Conservation (phyloP, 139 green algal genomes). For the Monoraphidium neglectum region DNA sequence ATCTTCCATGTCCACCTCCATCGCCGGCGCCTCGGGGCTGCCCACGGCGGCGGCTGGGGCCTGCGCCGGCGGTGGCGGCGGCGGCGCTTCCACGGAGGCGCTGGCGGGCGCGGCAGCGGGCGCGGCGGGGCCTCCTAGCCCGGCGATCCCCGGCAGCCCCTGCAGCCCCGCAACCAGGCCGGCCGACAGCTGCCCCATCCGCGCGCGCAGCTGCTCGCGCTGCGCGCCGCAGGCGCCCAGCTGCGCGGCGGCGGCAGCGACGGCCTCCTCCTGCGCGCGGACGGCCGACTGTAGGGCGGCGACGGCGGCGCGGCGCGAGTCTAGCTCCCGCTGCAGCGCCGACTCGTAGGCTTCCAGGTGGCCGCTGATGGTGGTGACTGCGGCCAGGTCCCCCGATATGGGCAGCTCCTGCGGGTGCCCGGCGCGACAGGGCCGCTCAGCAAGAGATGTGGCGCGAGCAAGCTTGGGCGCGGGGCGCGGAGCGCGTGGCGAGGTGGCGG, state of each 20-base stretch:
- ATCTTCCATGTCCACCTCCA: slow-evolving; percentile 19
- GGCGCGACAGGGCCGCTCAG: background rate
- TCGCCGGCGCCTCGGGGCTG: slow-evolving; percentile 23
- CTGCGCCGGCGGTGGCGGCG: slow-evolving; percentile 6
- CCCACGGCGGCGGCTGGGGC: background rate
- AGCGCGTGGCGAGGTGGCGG: too few relatives aligned
- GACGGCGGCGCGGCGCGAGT: slow-evolving; percentile 32
- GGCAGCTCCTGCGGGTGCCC: slow-evolving; percentile 11
- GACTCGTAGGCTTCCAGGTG: slow-evolving; percentile 9
- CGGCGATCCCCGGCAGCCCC: background rate
- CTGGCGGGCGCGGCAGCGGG: background rate
- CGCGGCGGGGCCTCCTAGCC: background rate
- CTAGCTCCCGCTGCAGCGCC: slow-evolving; percentile 26
- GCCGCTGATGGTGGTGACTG: slow-evolving; percentile 7
- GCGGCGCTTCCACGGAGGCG: background rate
- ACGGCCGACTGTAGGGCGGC: slow-evolving; percentile 28
- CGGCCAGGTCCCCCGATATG: slow-evolving; percentile 17
- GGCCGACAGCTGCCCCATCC: background rate
- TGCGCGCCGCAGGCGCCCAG: too few relatives aligned
- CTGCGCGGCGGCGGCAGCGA: background rate
- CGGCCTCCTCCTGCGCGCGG: slow-evolving; percentile 8
- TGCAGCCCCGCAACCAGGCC: background rate
- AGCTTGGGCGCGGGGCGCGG: background rate
- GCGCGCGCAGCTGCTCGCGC: background rate
- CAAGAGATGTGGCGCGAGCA: background rate